Base-by-base conservation (phyloP, 805 yeast genomes). In the Debaryomyces maramus region DNA sequence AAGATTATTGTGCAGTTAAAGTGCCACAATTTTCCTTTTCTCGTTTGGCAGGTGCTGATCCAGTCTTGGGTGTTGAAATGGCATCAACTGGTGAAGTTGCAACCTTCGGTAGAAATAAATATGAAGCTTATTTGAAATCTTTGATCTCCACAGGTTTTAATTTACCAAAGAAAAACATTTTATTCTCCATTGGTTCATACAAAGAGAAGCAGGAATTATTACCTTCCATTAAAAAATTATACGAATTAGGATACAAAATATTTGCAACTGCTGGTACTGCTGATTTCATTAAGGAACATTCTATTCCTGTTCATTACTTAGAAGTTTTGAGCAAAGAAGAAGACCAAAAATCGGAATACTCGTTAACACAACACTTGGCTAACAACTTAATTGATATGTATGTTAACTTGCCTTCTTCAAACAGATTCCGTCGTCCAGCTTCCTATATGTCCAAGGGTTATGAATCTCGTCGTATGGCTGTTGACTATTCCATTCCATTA, bases 221-320 rank as follows among this genome's bases (percentile, higher is more conserved):
- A 50, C 98, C 99, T 39, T 78, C 91, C 20, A 88, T 93, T 51
- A 75, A 75, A 65, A 85, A 81, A 61, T 73, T 93, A 45, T 73
- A 81, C 64, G 87, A 86, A 61, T 68, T 88, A 65, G 98, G 97
- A 43, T 93, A 74, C 77, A 83, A 84, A 56, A 72, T 93, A 56
- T 95, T 89, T 70, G 99, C 98, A 32, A 93, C 99, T 50, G 88
- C 98, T 20, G 99, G 99, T 74, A 93, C 99, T 50, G 96, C 98
- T 49, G 99, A 93, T 67, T 93, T 93, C 72, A 83, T 93, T 56
- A 88, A 87, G 63, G 99, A 93, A 67, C 96, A 93, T 63, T 85
- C 82, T 36, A 77, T 93, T 50, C 96, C 97, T 39, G 97, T 93
- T 44, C 90, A 89, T 70, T 95, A 88, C 70, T 78, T 93, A 63